phyloP scores from a whole-genome alignment of 176 grass and related monocot genomes.

The Oropetium thomaeum region DNA sequence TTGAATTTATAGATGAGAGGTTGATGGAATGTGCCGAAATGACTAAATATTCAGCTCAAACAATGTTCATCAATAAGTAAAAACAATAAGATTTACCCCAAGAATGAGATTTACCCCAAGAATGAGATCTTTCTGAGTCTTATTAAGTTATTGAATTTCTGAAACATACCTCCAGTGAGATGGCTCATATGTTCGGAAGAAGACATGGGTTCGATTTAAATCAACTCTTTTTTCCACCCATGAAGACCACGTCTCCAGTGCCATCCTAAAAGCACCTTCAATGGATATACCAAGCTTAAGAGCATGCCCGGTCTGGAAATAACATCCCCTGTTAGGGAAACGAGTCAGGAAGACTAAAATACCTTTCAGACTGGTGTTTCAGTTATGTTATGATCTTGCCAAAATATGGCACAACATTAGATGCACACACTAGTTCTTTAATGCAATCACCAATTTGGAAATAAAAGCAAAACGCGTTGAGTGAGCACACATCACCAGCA shows the following conservation, averaged over 20 bases:
- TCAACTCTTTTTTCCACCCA: slow-evolving; percentile 81
- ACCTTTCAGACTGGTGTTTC: background rate
- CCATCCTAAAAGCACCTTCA: slow-evolving; percentile 72
- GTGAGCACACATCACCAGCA: background rate
- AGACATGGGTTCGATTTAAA: slow-evolving; percentile 78
- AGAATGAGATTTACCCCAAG: background rate
- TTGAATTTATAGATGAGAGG: too few relatives aligned
- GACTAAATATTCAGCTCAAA: background rate
- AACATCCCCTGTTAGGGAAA: slow-evolving; percentile 76
- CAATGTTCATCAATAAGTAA: background rate
- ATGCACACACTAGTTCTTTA: background rate
- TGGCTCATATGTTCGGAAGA: slow-evolving; percentile 95
- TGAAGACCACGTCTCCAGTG: slow-evolving; percentile 84
- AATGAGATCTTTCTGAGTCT: background rate
- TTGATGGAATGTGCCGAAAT: background rate
- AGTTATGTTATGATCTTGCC: background rate
- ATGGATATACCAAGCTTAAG: slow-evolving; percentile 89
- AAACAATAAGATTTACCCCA: background rate
- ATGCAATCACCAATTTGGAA: background rate
- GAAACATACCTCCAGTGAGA: slow-evolving; percentile 89
- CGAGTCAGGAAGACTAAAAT: background rate
- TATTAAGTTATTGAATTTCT: background rate
- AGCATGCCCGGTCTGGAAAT: slow-evolving; percentile 71
- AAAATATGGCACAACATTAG: slow-evolving; percentile 10
- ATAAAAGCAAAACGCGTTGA: slow-evolving; percentile 3